Conservation (phyloP, 441 rosid genomes). For the Pelargonium australe region DNA sequence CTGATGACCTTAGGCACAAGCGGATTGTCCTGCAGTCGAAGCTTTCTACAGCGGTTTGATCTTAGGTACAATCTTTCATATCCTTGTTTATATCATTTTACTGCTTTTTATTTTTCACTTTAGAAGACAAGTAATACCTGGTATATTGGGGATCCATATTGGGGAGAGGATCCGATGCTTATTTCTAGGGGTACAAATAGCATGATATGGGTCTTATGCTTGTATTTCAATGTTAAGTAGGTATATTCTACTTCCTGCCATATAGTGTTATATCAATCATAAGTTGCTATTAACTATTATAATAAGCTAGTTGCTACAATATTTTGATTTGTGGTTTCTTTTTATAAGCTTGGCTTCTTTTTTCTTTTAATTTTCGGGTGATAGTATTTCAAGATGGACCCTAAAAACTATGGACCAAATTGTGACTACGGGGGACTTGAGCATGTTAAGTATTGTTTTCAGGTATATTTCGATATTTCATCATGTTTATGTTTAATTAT, state of each 20-base stretch:
- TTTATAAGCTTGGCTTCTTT: conserved; percentile 11
- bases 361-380: conserved; percentile 17
- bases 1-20: too few relatives aligned
- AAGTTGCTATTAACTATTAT: neutral
- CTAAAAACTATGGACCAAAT: conserved; percentile 41
- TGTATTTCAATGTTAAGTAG: too few relatives aligned
- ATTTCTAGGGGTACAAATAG: conserved; percentile 1
- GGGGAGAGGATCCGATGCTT: neutral
- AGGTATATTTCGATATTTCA: conserved; percentile 43
- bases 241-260: neutral
- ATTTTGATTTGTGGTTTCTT: neutral
- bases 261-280: neutral
- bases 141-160: neutral
- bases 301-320: neutral
- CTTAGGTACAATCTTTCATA: neutral
- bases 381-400: conserved; percentile 93
- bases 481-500: too few relatives aligned
- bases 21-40: too few relatives aligned
- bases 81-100: neutral
- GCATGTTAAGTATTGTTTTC: conserved; percentile 81
- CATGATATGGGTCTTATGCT: neutral
- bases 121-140: neutral
- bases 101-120: neutral
- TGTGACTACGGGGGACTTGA: conserved; percentile 61
- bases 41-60: too few relatives aligned